Evolutionary conservation across 2,329 filamentous ascomycete species (phyloP).

Genomic region (Pleurostoma richardsiae): DNA sequence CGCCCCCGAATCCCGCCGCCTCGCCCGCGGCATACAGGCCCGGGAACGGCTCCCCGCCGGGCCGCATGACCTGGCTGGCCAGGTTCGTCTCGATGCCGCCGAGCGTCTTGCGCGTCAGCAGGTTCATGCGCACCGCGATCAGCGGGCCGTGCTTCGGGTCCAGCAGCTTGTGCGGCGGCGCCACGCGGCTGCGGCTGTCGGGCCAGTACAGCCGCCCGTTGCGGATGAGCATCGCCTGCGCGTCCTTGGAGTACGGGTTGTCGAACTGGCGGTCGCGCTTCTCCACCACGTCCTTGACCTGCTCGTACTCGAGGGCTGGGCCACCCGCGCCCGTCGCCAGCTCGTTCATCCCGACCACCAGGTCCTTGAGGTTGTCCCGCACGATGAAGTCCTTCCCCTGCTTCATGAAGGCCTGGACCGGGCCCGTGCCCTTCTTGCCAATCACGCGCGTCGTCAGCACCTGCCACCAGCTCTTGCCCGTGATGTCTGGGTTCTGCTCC

Average conservation of each 20-base stretch:
- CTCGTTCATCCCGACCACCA: conserved; percentile 55
- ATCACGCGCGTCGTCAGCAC: conserved; percentile 45
- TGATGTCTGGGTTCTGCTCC: conserved; percentile 59
- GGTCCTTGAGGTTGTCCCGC: conserved; percentile 46
- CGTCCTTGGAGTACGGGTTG: conserved; percentile 54
- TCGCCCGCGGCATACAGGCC: conserved; percentile 58
- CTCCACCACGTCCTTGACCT: conserved; percentile 42
- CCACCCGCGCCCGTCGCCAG: conserved; percentile 41
- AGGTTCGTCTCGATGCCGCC: conserved; percentile 57
- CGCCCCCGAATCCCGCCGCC: conserved; percentile 56
- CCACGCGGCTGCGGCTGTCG: conserved; percentile 45
- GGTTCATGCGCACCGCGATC: conserved; percentile 55
- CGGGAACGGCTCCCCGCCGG: conserved; percentile 41
- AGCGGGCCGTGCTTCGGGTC: conserved; percentile 52
- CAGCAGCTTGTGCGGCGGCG: conserved; percentile 46
- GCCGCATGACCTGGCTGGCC: conserved; percentile 47
- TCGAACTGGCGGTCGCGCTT: conserved; percentile 50
- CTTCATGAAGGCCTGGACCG: conserved; percentile 54
- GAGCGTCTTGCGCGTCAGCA: conserved; percentile 57
- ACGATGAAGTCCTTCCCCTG: conserved; percentile 56
- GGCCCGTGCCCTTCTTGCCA: conserved; percentile 43
- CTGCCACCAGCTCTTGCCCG: conserved; percentile 50
- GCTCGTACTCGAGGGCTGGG: conserved; percentile 37
- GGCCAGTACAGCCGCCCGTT: conserved; percentile 53
- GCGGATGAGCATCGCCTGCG: conserved; percentile 56